These are phyloP conservation scores for Tirmania nivea DNA, from an alignment of 495 filamentous ascomycete species.

Conservation along the genomic window DNA sequence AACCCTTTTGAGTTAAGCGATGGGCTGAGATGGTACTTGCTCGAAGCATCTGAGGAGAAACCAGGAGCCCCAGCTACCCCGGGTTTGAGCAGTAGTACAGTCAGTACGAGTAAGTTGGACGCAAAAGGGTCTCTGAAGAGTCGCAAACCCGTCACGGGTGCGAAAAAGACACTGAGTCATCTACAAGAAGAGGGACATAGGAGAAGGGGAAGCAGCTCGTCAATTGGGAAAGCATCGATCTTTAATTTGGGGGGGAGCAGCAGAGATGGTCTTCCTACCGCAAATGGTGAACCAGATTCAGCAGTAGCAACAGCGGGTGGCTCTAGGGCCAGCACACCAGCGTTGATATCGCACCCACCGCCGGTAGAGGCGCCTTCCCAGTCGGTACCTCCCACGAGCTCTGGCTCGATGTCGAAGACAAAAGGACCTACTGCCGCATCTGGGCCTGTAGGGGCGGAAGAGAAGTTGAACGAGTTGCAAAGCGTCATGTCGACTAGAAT, in stretches of 20 bases:
- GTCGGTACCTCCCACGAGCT: not conserved
- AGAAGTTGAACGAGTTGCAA: not conserved
- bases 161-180: conserved; percentile 14
- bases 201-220: not conserved
- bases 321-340: not conserved
- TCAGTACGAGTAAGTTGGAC: conserved; percentile 70
- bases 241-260: not conserved
- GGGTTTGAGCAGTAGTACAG: conserved; percentile 69
- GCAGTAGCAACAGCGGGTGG: not conserved
- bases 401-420: not conserved
- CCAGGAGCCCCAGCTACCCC: conserved; percentile 82
- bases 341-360: not conserved
- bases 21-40: conserved; percentile 83
- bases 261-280: not conserved
- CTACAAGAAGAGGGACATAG: not conserved
- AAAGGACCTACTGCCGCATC: not conserved
- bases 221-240: not conserved
- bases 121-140: conserved; percentile 34
- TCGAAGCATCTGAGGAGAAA: conserved; percentile 87
- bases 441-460: not conserved
- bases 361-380: not conserved
- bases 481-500: not conserved
- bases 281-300: not conserved
- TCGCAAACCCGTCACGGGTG: conserved; percentile 16
- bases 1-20: conserved; percentile 96